Evolutionary conservation across 2,329 filamentous ascomycete species (phyloP).

Genomic region (Pseudopithomyces maydicus): DNA sequence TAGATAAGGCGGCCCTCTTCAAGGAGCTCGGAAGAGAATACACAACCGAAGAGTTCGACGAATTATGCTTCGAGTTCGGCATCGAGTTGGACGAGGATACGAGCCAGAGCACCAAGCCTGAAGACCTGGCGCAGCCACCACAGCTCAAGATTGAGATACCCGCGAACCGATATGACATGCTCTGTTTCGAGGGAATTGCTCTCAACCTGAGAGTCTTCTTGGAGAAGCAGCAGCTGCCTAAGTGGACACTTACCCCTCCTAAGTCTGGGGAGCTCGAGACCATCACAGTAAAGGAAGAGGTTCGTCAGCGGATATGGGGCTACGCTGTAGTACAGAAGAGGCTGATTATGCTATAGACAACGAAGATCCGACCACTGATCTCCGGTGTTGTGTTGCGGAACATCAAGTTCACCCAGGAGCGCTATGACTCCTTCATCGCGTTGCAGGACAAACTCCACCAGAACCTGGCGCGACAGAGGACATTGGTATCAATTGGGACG

Average conservation of each 20-base stretch:
- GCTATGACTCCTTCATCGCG: slow-evolving; percentile 96
- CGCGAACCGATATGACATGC: slow-evolving; percentile 91
- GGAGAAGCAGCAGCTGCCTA: slow-evolving; percentile 74
- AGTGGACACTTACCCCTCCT: slow-evolving; percentile 77
- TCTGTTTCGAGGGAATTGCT: slow-evolving; percentile 96
- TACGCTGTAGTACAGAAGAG: background rate
- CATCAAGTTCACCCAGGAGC: slow-evolving; percentile 86
- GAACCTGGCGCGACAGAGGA: slow-evolving; percentile 90
- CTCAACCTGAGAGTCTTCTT: slow-evolving; percentile 96
- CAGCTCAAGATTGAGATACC: slow-evolving; percentile 98
- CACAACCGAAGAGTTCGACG: slow-evolving; percentile 93
- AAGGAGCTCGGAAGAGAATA: slow-evolving; percentile 89
- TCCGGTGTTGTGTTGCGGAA: slow-evolving; percentile 88
- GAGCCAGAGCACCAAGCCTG: slow-evolving; percentile 37
- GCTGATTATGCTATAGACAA: slow-evolving; percentile 59
- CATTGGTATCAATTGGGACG: slow-evolving; percentile 94
- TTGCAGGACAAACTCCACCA: slow-evolving; percentile 98
- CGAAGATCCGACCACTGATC: slow-evolving; percentile 82
- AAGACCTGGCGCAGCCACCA: slow-evolving; percentile 72
- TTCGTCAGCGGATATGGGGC: slow-evolving; percentile 23
- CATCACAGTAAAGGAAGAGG: slow-evolving; percentile 76
- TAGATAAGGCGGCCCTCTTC: slow-evolving; percentile 96
- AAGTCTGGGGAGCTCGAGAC: slow-evolving; percentile 75
- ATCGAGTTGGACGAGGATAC: slow-evolving; percentile 95
- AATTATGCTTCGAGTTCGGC: slow-evolving; percentile 97